Conservation (phyloP, 2,329 filamentous ascomycete genomes). For the Colletotrichum neosansevieriae region DNA sequence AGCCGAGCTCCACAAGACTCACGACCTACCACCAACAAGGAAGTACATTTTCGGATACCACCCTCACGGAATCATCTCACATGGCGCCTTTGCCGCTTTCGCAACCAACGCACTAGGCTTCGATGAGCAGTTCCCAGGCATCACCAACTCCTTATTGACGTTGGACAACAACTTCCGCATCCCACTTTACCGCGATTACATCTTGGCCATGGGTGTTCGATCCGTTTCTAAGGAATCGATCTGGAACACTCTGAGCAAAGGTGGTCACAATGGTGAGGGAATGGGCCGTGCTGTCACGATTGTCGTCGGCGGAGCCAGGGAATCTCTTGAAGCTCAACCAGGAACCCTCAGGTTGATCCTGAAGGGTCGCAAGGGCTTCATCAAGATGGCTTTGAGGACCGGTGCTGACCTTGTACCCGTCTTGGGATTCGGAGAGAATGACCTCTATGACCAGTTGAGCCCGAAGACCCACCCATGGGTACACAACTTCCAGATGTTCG, state of each 20-base stretch:
- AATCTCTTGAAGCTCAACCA: constrained; percentile 90
- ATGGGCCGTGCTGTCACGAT: constrained; percentile 98
- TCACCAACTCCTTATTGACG: constrained; percentile 92
- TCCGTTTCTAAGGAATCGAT: constrained; percentile 94
- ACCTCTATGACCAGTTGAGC: constrained; percentile 91
- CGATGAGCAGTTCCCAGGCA: constrained; percentile 87
- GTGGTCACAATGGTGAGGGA: constrained; percentile 81
- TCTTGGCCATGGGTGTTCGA: constrained; percentile 86
- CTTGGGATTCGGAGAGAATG: constrained; percentile 93
- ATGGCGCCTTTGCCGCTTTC: constrained; percentile 94
- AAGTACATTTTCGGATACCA: constrained; percentile 99
- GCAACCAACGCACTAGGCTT: constrained; percentile 92
- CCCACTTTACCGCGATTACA: constrained; percentile 93
- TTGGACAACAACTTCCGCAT: constrained; percentile 97
- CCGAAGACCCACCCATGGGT: constrained; percentile 82
- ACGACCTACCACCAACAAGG: constrained; percentile 80
- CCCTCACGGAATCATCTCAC: constrained; percentile 96
- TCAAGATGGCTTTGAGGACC: constrained; percentile 91
- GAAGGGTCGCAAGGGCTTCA: constrained; percentile 87
- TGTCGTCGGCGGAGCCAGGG: constrained; percentile 90
- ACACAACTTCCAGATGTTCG: constrained; percentile 82
- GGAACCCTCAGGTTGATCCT: constrained; percentile 82
- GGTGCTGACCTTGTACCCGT: constrained; percentile 96
- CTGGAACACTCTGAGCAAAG: constrained; percentile 85
- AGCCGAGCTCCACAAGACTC: constrained; percentile 86